Evolutionary conservation across 371 early-diverging fungal species (phyloP).

Genomic region (Mortierella sp.): DNA sequence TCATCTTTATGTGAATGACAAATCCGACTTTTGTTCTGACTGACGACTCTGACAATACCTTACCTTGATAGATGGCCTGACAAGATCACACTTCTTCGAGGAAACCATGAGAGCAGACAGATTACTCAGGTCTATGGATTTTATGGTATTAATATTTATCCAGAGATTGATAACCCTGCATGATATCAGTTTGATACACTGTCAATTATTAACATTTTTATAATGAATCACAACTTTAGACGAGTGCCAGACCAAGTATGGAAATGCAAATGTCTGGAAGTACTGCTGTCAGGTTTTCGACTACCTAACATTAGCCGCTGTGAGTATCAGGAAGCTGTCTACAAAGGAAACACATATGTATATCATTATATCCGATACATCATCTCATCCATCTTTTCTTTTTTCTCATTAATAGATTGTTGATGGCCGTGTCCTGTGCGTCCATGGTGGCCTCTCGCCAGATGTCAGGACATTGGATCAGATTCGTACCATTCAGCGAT

Average conservation of each 20-base stretch:
- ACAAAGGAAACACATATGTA: not conserved
- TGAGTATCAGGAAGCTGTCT: slow-evolving; percentile 51
- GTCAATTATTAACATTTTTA: not conserved
- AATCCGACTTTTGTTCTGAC: no score
- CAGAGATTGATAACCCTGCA: slow-evolving; percentile 10
- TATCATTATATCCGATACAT: not conserved
- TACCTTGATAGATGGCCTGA: slow-evolving; percentile 84
- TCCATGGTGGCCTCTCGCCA: slow-evolving; percentile 99
- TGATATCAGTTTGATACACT: no score
- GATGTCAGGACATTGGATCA: slow-evolving; percentile 97
- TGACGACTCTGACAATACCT: no score
- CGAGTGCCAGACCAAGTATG: slow-evolving; percentile 98
- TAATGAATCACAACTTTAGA: slow-evolving; percentile 61
- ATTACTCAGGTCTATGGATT: slow-evolving; percentile 99
- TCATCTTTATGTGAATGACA: not conserved
- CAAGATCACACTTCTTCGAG: slow-evolving; percentile 96
- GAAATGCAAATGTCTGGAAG: slow-evolving; percentile 99
- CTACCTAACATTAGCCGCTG: slow-evolving; percentile 97
- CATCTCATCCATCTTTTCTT: no score
- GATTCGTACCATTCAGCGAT: slow-evolving; percentile 96
- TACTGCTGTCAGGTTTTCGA: slow-evolving; percentile 99
- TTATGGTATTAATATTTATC: slow-evolving; percentile 74
- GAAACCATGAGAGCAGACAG: slow-evolving; percentile 99
- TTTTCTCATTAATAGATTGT: slow-evolving; percentile 66
- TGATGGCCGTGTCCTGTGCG: slow-evolving; percentile 96